Base-by-base conservation (phyloP, 2,329 filamentous ascomycete genomes). In the Aspergillus fructus region DNA sequence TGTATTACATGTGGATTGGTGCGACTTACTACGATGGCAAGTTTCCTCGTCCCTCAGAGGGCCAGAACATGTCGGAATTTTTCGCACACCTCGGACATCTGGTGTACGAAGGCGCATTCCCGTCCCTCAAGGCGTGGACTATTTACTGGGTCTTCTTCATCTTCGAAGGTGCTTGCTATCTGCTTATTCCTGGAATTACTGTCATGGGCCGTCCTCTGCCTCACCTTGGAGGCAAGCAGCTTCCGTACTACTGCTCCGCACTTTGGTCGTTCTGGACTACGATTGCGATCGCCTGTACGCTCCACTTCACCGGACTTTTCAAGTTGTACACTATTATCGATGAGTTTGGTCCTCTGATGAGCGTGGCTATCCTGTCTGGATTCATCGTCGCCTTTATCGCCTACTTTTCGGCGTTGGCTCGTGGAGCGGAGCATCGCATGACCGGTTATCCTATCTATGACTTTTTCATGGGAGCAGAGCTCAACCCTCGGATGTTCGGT, bases 1-100 rank as follows among this genome's bases (percentile, higher is more conserved):
- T 97, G 93, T 97, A 91, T 84, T 97, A 97, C 79, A 96, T 99
- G 93, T 97, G 93, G 93, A 88, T 96, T 74, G 94, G 94, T 50
- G 90, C 93, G 34, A 93, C 88, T 49, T 96, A 93, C 78, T 99
- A 97, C 78, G 81, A 91, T 71, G 93, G 93, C 66, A 87, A 89
- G 62, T 81, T 96, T 51, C 94, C 94, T 15, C 77, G 79, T 43
- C 89, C 86, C 1, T 77, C 78, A 2, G 72, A 84, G 43, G 89
- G 84, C 42, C 83, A 96, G 79, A 87, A 81, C 65, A 85, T 85
- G 71, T 64, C 70, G 12, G 87, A 93, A 17, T 97, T 97, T 72
- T 81, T 84, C 54, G 76, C 80, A 57, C 87, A 96, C 64, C 76
- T 97, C 72, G 83, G 78, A 63, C 70, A 87, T 61, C 80, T 96